A percentile compares a stretch with the other conserved stretches of the same genome.
Evolutionary conservation across 2,329 filamentous ascomycete species (phyloP).

Genomic region (Metarhizium humberi): DNA sequence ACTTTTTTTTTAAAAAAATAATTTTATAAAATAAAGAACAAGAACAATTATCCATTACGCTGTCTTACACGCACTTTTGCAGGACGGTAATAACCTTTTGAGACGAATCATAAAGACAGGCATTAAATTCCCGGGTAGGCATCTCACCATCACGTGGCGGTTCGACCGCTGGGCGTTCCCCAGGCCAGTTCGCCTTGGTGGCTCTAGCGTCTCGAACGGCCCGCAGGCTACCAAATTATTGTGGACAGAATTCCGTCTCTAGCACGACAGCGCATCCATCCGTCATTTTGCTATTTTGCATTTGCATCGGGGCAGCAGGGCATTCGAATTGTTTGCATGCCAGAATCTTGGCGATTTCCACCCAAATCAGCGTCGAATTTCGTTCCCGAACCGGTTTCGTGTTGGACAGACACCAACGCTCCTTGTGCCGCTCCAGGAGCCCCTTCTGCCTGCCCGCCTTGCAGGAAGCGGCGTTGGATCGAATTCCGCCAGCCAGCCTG

Average conservation of each 20-base stretch:
- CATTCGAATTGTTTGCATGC: not conserved
- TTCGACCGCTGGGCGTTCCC: too few relatives aligned
- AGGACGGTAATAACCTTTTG: too few relatives aligned
- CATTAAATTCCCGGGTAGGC: not conserved
- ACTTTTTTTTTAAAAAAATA: too few relatives aligned
- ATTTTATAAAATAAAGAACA: too few relatives aligned
- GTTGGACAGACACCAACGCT: not conserved
- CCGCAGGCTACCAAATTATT: not conserved
- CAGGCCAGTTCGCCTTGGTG: not conserved
- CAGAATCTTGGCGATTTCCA: not conserved
- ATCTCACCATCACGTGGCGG: not conserved
- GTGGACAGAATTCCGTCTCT: not conserved
- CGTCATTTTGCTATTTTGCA: not conserved
- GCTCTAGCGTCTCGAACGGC: not conserved
- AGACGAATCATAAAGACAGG: too few relatives aligned
- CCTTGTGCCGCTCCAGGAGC: too few relatives aligned
- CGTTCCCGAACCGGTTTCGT: not conserved
- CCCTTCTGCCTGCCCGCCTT: not conserved
- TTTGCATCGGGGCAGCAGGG: not conserved
- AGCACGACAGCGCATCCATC: not conserved
- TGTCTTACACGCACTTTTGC: too few relatives aligned
- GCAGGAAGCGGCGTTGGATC: not conserved
- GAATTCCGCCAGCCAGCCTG: not conserved
- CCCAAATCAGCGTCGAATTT: not conserved
- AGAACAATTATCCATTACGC: too few relatives aligned